Evolutionary conservation across 2,329 filamentous ascomycete species (phyloP).

Genomic region (Pseudogymnoascus sp.): DNA sequence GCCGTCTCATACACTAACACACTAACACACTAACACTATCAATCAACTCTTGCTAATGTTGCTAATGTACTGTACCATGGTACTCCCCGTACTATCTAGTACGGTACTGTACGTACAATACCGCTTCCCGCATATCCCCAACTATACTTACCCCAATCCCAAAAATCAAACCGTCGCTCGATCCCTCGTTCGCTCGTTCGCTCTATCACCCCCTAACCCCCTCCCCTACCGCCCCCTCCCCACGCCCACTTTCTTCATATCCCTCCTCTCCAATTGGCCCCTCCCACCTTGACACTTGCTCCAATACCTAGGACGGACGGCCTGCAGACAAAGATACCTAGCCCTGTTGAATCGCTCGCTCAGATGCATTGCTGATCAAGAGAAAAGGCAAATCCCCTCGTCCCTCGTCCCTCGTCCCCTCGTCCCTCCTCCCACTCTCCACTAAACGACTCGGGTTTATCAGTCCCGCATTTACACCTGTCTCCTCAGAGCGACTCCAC

Average conservation of each 20-base stretch:
- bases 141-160: not conserved
- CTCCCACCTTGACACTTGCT: conserved; percentile 1
- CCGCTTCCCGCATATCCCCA: not conserved
- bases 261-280: not conserved
- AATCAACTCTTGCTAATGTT: not conserved
- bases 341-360: not conserved
- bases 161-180: not conserved
- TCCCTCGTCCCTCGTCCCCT: not conserved
- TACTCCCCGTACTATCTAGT: not conserved
- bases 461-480: conserved; percentile 3
- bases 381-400: not conserved
- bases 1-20: not conserved
- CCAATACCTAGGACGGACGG: not conserved
- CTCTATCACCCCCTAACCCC: not conserved
- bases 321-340: conserved; percentile 2
- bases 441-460: not conserved
- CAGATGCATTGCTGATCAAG: conserved; percentile 1
- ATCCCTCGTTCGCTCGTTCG: not conserved
- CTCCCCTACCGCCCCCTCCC: not conserved
- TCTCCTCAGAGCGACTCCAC: not conserved
- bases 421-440: not conserved
- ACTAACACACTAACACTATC: too few relatives aligned
- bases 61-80: not conserved
- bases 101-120: not conserved
- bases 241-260: conserved; percentile 3